Evolutionary conservation across 164 flowering plant genomes (phyloP).

Genomic region (Magnolia officinalis): DNA sequence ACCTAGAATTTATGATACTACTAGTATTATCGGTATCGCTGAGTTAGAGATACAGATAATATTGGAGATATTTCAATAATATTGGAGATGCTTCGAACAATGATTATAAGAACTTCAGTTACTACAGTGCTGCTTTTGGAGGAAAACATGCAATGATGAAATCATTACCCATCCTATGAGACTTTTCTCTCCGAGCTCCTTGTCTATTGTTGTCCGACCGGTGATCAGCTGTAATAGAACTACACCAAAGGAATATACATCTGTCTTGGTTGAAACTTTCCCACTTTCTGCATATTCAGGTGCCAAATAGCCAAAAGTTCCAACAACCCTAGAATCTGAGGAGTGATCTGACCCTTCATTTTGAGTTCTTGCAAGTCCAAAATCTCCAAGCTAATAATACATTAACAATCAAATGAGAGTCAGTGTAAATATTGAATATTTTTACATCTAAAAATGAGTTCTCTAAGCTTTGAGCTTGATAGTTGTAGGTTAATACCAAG

Average conservation of each 20-base stretch:
- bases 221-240: conserved; percentile 64
- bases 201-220: conserved; percentile 49
- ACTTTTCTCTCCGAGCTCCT: conserved; percentile 42
- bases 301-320: conserved; percentile 70
- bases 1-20: too few species aligned
- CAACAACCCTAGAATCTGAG: conserved; percentile 50
- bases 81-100: too few species aligned
- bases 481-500: conserved; percentile 34
- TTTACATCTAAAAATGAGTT: background rate
- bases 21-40: too few species aligned
- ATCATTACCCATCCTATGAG: conserved; percentile 67
- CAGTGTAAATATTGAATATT: background rate
- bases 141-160: background rate
- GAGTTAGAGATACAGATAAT: too few species aligned
- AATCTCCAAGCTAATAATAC: conserved; percentile 60
- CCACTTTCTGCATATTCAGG: conserved; percentile 79
- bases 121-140: background rate
- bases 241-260: conserved; percentile 72
- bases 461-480: background rate
- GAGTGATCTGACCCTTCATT: conserved; percentile 34
- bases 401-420: conserved; percentile 5
- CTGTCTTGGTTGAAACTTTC: conserved; percentile 59
- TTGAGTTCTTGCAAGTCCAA: conserved; percentile 65
- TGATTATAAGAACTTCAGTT: background rate
- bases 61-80: too few species aligned